These are phyloP conservation scores for Alloascoidea africana DNA, from an alignment of 805 yeast species.

Conservation along the genomic window DNA sequence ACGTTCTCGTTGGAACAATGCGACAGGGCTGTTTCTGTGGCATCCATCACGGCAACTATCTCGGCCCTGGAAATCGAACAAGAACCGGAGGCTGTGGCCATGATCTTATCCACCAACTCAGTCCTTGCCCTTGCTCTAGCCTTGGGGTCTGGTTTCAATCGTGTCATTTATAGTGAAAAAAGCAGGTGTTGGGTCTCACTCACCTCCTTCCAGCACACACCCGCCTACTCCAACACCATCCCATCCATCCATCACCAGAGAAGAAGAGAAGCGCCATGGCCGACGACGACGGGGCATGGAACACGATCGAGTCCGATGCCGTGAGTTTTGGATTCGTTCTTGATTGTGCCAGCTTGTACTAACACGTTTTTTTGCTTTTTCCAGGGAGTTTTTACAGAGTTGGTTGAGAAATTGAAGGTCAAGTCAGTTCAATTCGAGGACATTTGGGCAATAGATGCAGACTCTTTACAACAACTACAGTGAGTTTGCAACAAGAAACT, in stretches of 20 bases:
- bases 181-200: background rate
- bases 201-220: background rate
- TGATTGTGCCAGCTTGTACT: too few relatives aligned
- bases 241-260: background rate
- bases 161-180: too few relatives aligned
- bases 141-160: background rate
- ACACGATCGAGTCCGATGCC: conserved; percentile 52
- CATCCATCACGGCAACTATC: background rate
- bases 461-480: conserved; percentile 17
- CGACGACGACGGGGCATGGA: conserved; percentile 23
- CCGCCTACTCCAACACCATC: background rate
- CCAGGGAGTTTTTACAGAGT: conserved; percentile 46
- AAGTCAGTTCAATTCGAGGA: conserved; percentile 42
- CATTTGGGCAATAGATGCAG: conserved; percentile 34
- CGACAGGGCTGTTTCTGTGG: background rate
- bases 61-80: too few relatives aligned
- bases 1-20: background rate
- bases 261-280: background rate
- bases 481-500: too few relatives aligned
- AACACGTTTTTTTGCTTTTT: too few relatives aligned
- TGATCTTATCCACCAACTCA: too few relatives aligned
- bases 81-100: too few relatives aligned
- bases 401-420: conserved; percentile 40
- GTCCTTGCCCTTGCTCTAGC: conserved; percentile 1
- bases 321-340: conserved; percentile 17